phyloP scores from a whole-genome alignment of 192 early-diverging fungal species.

The Rhizoclosmatium globosum region DNA sequence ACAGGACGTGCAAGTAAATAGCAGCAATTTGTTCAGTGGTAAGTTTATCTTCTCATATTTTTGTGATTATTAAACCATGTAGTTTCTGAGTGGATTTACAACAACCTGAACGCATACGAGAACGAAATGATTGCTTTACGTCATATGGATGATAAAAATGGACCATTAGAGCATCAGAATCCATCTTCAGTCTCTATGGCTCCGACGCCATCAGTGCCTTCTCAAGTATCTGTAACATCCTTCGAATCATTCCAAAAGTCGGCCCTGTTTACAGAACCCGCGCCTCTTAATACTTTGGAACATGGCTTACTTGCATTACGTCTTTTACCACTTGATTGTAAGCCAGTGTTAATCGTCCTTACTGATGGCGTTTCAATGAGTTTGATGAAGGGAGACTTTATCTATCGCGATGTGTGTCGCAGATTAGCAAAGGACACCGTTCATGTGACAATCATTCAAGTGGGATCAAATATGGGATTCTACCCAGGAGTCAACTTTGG shows the following conservation, averaged over 20 bases:
- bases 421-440: conserved; percentile 42
- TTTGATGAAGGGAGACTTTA: conserved; percentile 41
- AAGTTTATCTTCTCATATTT: neutral
- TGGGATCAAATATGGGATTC: conserved; percentile 56
- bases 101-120: conserved; percentile 56
- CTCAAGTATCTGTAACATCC: conserved; percentile 4
- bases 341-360: conserved; percentile 51
- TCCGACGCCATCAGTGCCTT: neutral
- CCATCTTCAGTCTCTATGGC: neutral
- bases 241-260: conserved; percentile 6
- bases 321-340: conserved; percentile 47
- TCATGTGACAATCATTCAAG: conserved; percentile 56
- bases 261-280: neutral
- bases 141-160: conserved; percentile 26
- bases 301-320: conserved; percentile 49
- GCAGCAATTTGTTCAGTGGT: conserved; percentile 39
- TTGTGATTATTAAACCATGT: neutral
- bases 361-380: conserved; percentile 58
- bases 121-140: conserved; percentile 47
- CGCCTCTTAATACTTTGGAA: conserved; percentile 44
- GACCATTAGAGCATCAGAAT: neutral
- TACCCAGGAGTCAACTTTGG: conserved; percentile 56
- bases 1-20: conserved; percentile 54
- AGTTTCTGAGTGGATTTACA: conserved; percentile 51
- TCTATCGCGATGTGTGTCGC: conserved; percentile 46